phyloP scores from a whole-genome alignment of 176 grass and related monocot genomes.

The Lolium multiflorum region DNA sequence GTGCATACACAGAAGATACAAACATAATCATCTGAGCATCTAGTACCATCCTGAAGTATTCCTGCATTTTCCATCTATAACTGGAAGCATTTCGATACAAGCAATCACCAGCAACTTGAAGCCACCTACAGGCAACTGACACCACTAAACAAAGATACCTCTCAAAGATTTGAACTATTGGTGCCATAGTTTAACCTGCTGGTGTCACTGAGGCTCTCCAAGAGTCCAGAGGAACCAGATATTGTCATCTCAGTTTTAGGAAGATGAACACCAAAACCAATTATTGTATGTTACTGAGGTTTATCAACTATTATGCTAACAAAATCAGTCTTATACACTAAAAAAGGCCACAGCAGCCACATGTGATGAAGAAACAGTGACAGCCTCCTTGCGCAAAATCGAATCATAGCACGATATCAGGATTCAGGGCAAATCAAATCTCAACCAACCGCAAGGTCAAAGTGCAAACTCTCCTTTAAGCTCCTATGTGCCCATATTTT shows the following conservation, averaged over 20 bases:
- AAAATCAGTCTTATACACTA: constrained; percentile 31
- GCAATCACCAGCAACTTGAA: neutral
- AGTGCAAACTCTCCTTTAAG: constrained; percentile 15
- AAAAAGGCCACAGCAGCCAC: constrained; percentile 21
- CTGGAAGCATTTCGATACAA: constrained; percentile 5
- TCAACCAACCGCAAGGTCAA: neutral
- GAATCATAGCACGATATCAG: constrained; percentile 20
- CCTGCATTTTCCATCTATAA: neutral
- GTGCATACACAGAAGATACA: neutral
- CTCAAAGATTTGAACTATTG: neutral
- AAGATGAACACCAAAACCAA: constrained; percentile 28
- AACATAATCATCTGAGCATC: constrained; percentile 18
- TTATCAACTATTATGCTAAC: constrained; percentile 12
- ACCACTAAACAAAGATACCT: constrained; percentile 19
- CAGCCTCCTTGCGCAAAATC: constrained; percentile 16
- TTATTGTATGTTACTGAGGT: constrained; percentile 8
- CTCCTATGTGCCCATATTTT: neutral
- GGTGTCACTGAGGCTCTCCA: constrained; percentile 9
- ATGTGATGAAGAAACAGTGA: constrained; percentile 25
- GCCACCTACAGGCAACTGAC: neutral
- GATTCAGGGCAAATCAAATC: constrained; percentile 8
- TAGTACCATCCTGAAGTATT: neutral
- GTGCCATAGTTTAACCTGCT: neutral
- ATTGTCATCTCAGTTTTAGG: constrained; percentile 7
- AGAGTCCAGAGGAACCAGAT: neutral